Conservation (phyloP, 495 filamentous ascomycete genomes). For the Xylaria longipes region DNA sequence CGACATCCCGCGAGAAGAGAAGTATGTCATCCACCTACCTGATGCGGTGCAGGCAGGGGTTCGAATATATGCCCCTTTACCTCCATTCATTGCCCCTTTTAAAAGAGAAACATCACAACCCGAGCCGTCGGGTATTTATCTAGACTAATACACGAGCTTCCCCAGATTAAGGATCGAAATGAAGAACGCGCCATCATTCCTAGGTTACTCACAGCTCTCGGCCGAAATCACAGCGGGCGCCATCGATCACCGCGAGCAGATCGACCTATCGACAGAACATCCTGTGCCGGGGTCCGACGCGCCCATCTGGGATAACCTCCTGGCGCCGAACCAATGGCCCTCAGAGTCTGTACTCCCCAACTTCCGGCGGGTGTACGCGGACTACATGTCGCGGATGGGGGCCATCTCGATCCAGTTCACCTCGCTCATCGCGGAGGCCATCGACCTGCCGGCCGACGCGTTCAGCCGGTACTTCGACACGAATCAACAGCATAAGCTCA, state of each 20-base stretch:
- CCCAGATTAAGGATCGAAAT: constrained; percentile 80
- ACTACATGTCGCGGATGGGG: constrained; percentile 79
- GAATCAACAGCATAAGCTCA: constrained; percentile 85
- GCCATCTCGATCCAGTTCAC: constrained; percentile 76
- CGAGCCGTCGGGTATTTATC: not conserved
- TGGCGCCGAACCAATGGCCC: constrained; percentile 93
- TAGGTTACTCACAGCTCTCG: constrained; percentile 67
- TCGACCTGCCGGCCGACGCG: constrained; percentile 72
- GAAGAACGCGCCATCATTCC: constrained; percentile 76
- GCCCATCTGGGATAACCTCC: constrained; percentile 79
- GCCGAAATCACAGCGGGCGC: constrained; percentile 66
- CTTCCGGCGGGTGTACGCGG: constrained; percentile 72
- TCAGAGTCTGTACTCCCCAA: constrained; percentile 66
- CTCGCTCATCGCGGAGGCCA: constrained; percentile 84
- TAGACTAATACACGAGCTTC: not conserved
- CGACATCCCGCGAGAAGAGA: constrained; percentile 80
- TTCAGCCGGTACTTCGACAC: constrained; percentile 84
- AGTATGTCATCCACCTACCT: constrained; percentile 45
- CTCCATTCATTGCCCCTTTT: not conserved
- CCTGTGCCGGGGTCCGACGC: constrained; percentile 65
- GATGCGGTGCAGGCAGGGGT: too few relatives aligned
- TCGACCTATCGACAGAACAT: constrained; percentile 84
- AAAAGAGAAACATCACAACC: not conserved
- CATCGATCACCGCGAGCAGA: constrained; percentile 82
- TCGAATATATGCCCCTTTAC: not conserved